These are phyloP conservation scores for Aureobasidium zeae DNA, from an alignment of 2,329 filamentous ascomycete species.

Conservation along the genomic window DNA sequence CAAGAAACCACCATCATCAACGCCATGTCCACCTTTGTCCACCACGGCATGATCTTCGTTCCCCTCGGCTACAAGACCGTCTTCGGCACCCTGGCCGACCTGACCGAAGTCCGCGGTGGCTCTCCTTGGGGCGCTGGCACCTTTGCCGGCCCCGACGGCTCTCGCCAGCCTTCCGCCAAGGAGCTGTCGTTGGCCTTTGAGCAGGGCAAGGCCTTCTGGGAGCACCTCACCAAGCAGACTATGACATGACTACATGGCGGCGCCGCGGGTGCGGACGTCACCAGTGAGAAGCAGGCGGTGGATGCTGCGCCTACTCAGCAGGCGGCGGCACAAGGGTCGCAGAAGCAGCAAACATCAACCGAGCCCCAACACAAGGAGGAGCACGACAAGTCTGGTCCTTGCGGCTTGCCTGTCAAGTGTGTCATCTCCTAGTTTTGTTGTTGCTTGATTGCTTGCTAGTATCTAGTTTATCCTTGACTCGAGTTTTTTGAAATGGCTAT, in stretches of 20 bases:
- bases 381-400: conserved; percentile 57
- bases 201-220: conserved; percentile 82
- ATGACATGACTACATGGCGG: conserved; percentile 69
- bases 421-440: conserved; percentile 46
- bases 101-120: conserved; percentile 76
- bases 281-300: conserved; percentile 18
- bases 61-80: conserved; percentile 82
- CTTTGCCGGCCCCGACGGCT: conserved; percentile 68
- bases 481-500: no score
- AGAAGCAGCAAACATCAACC: conserved; percentile 23
- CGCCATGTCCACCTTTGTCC: conserved; percentile 73
- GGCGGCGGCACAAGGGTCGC: conserved; percentile 16
- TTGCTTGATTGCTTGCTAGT: conserved; percentile 4
- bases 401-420: conserved; percentile 69
- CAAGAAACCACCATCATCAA: conserved; percentile 82
- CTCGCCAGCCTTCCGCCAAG: conserved; percentile 63
- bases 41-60: conserved; percentile 96
- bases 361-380: conserved; percentile 31
- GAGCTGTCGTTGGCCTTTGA: conserved; percentile 72
- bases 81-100: conserved; percentile 60
- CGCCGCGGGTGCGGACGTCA: conserved; percentile 24
- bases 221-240: conserved; percentile 55
- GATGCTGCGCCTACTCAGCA: conserved; percentile 14
- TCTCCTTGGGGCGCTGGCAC: conserved; percentile 90
- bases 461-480: no score